phyloP scores from a whole-genome alignment of 352 stramenopile genomes.

The Porosira glacialis region DNA sequence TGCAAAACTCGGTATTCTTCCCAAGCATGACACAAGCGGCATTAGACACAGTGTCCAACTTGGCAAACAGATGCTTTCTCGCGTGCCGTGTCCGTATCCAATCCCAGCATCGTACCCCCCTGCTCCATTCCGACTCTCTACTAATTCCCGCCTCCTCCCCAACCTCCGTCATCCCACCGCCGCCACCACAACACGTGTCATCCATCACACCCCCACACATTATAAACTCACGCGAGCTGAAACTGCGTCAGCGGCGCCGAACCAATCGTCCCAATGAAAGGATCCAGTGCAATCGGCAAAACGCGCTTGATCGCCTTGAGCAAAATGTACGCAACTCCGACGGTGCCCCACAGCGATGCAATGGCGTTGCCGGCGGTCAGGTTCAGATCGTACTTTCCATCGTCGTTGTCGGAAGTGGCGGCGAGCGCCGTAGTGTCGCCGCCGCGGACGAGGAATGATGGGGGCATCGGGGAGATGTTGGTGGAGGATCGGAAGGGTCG shows the following conservation, averaged over 20 bases:
- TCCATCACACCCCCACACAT: not conserved
- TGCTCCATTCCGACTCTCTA: too few relatives aligned
- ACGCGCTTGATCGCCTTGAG: constrained; percentile 81
- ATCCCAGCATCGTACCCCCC: too few relatives aligned
- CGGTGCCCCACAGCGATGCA: constrained; percentile 73
- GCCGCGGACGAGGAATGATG: constrained; percentile 17
- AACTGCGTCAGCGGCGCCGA: constrained; percentile 54
- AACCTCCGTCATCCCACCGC: not conserved
- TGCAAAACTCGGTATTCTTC: too few relatives aligned
- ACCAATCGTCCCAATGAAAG: constrained; percentile 57
- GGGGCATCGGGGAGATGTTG: not conserved
- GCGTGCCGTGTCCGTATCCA: too few relatives aligned
- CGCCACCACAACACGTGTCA: not conserved
- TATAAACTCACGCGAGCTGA: constrained; percentile 65
- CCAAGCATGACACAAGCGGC: too few relatives aligned
- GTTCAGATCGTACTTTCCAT: constrained; percentile 27
- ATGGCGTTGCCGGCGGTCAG: constrained; percentile 32
- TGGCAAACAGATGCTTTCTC: too few relatives aligned
- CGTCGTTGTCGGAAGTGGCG: constrained; percentile 2
- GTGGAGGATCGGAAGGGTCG: not conserved
- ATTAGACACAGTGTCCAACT: too few relatives aligned
- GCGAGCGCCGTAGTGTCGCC: not conserved
- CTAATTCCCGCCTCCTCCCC: too few relatives aligned
- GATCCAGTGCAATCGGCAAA: constrained; percentile 82
- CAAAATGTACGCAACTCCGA: constrained; percentile 81